Evolutionary conservation across 495 filamentous ascomycete species (phyloP), one percentile per base, ranked within the genome.

Genomic region (Hypoxylon lienhwacheense): DNA sequence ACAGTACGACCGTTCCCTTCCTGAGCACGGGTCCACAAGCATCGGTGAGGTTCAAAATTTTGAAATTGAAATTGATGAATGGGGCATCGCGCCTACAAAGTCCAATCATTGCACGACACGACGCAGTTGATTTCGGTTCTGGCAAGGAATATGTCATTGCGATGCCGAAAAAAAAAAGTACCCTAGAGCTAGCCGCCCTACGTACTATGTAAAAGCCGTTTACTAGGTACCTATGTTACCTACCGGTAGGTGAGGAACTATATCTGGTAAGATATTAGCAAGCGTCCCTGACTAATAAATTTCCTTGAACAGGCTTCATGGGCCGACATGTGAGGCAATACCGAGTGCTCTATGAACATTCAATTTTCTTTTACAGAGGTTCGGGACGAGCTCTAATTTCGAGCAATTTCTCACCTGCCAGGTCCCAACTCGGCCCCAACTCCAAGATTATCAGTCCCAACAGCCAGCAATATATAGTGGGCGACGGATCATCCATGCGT

Each of bases 101-200:
- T 39, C 59, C 54, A 63, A 63, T 63, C 54, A 53, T 25, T 14
- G 25, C 21, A 31, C 34, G 53, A 63, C 53, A 63, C 59, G 54
- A 53, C 39, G 32, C 39, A 52, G 2, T 28, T 29, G 33, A 54
- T 43, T 49, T 21, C 11, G 20, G 37, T 11, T 24, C 37, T 49
- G 22, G 40, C 12, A 35, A 50, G 45, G 54, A 47, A 36, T 39
- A 37, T 39, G 47, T 61, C 58, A 61, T 55, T 52, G 47, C 24
- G 35, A 43, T 51, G 36, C 47, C 43, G 33, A 55, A 52, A 51
- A 36, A 41, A 21, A 19, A 32, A 7, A 8, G 36, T 47, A 37
- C 20, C 28, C 44, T 45, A 51, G 52, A 36, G 24, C 35, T 53
- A 53, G 36, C 41, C 42, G 44, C 40, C 55, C 36, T n/a, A n/a